Base-by-base conservation (phyloP, 148 eudicot species). In the Fallopia convolvulus region DNA sequence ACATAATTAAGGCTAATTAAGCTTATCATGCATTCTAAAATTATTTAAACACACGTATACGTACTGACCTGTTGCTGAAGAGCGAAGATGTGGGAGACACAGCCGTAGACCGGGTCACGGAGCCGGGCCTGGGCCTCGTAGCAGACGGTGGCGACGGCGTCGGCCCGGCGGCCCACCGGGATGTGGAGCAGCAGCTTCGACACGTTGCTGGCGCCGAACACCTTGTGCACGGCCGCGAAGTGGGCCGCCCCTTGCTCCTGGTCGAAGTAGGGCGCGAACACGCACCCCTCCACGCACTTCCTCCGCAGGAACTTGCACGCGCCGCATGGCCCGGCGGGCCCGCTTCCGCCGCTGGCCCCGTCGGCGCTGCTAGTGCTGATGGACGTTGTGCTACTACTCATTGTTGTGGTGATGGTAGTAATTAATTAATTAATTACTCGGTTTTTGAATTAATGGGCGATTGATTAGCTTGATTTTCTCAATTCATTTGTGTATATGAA, bases 151-250 rank as follows among this genome's bases (percentile, higher is more conserved):
- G 91, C 97, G 56, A 95, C 99, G 20, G 97, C 97, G 48, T 95
- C 99, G 46, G 86, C 89, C 56, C 99, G 82, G 76, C 85, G 87
- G 48, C 83, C 88, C 0, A 80, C 80, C 8, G 99, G 97, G 3
- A 95, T 91, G 53, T 95, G 92, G 2, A 77, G 82, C 10, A 95
- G 87, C 26, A 95, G 83, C 81, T 95, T 95, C 0, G 97, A 92
- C 10, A 92, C 97, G 40, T 94, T 95, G 55, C 99, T 95, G 0
- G 99, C 99, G 18, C 99, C 99, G 72, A 95, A 95, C 72, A 95
- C 99, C 86, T 91, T 92, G 68, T 95, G 99, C 26, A 95, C 99
- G 39, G 99, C 97, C 6, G 99, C 99, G 49, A 95, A 95, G 61
- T 92, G 97, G 0, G 97, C 90, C 0, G 99, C 97, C 0, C 99